phyloP scores from a whole-genome alignment of 306 rosid species.

The Dalbergia cultrata region DNA sequence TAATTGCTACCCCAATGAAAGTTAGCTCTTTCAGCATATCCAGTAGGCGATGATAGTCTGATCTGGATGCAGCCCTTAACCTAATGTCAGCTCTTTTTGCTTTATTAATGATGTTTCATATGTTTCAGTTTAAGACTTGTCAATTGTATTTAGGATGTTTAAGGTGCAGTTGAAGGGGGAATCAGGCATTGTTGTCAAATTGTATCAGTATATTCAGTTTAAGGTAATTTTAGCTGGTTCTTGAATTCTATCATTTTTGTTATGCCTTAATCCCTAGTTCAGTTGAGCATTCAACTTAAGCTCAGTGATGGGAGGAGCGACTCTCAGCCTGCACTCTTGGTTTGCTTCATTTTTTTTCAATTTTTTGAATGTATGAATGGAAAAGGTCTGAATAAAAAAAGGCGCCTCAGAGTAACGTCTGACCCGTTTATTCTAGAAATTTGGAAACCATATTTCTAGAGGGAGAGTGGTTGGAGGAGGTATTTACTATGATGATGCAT shows the following conservation, averaged over 20 bases:
- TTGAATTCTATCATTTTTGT: conserved; percentile 29
- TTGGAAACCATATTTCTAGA: background rate
- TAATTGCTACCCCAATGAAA: conserved; percentile 96
- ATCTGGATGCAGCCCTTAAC: conserved; percentile 33
- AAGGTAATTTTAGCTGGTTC: conserved; percentile 33
- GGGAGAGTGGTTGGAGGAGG: background rate
- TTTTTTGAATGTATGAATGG: background rate
- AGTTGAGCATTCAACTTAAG: background rate
- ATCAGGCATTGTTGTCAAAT: conserved; percentile 44
- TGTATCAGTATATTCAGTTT: conserved; percentile 42
- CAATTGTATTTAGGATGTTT: conserved; percentile 51
- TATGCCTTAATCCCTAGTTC: background rate
- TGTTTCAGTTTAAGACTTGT: conserved; percentile 41
- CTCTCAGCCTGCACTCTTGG: background rate
- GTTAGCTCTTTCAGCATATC: conserved; percentile 98
- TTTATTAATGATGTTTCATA: conserved; percentile 49
- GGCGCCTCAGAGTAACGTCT: background rate
- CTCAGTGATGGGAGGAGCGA: background rate
- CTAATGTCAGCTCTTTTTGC: conserved; percentile 45
- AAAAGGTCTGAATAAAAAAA: conserved; percentile 29
- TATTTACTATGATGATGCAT: background rate
- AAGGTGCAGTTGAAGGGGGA: conserved; percentile 33
- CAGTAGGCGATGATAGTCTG: conserved; percentile 63
- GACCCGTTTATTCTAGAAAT: background rate
- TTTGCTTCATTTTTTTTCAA: background rate